Evolutionary conservation across 129 eudicot species (phyloP), one percentile per base, ranked within the genome.

Genomic region (Scalesia atractyloides): DNA sequence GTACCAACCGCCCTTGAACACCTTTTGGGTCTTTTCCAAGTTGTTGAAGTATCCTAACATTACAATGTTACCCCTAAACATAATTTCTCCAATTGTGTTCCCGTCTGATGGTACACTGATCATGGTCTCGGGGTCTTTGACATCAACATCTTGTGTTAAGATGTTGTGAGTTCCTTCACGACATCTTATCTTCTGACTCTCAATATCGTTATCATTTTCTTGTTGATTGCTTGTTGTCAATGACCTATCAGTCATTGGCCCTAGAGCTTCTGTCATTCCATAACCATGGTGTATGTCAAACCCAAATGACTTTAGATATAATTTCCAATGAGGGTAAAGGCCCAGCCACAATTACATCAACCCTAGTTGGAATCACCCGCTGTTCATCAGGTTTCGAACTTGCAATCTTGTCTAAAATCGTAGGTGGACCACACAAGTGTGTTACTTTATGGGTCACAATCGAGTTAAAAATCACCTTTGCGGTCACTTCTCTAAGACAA

Each of bases 211-310:
- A n/a, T 20, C 37, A 11, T 60, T 17, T 5, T 73, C 70, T 11
- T 48, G 59, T 7, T 26, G 66, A 63, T 36, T 14, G 4, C 0
- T 22, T 4, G 17, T 41, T 26, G 47, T 70, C 30, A 69, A 64
- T 3, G 34, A 68, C 60, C 18, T 66, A 39, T 66, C 41, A 19
- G 61, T 72, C 50, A 83, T 75, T 18, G 87, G 84, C 0, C 96
- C 89, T 0, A 86, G 86, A 24, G 84, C 87, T 74, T 89, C 96
- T 0, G 88, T 86, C 96, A 89, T 86, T 67, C 92, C 96, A 71
- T 89, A 89, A 14, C 77, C 85, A 65, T 75, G 69, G 36, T 52
- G 76, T 5, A 86, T 64, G 14, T 64, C 62, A 36, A 86, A 86
- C 33, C 92, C 96, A 0, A 86, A 9, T 0, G 9, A 89, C 79